A percentile compares a stretch with the other conserved stretches of the same genome.
Evolutionary conservation across 345 rosid genomes (phyloP).

Genomic region (Moricandia arvensis): DNA sequence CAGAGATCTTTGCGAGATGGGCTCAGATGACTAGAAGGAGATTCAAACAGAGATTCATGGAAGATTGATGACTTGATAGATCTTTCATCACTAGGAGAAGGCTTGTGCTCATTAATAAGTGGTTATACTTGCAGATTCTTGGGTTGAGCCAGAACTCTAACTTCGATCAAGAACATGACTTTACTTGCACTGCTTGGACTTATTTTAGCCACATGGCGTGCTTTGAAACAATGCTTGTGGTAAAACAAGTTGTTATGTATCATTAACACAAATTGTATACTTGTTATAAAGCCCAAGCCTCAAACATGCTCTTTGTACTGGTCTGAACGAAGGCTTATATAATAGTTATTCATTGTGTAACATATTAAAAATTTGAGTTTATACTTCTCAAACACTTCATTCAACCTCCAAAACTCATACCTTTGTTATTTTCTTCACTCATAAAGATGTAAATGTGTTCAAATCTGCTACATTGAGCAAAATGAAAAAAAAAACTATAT

Average conservation of each 20-base stretch:
- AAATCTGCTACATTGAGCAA: not conserved
- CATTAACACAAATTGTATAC: slow-evolving; percentile 6
- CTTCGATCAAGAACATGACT: slow-evolving; percentile 5
- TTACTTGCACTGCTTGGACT: not conserved
- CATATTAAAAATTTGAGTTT: not conserved
- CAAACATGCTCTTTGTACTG: not conserved
- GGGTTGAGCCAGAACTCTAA: not conserved
- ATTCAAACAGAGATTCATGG: slow-evolving; percentile 34
- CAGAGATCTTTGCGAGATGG: slow-evolving; percentile 64
- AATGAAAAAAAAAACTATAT: not conserved
- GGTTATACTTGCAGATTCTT: slow-evolving; percentile 1
- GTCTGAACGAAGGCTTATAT: not conserved
- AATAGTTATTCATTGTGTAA: not conserved
- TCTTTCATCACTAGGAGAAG: not conserved
- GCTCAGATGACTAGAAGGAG: slow-evolving; percentile 59
- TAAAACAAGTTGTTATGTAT: not conserved
- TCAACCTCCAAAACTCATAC: not conserved
- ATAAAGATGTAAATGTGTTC: not conserved
- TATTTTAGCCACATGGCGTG: not conserved
- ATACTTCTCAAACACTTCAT: not conserved
- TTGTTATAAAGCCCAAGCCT: not conserved
- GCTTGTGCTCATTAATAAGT: slow-evolving; percentile 1
- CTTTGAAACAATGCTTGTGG: not conserved
- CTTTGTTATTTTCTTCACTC: not conserved
- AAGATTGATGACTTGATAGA: slow-evolving; percentile 8